A percentile compares a stretch with the other conserved stretches of the same genome.
Evolutionary conservation across 192 early-diverging fungal genomes (phyloP).

Genomic region (Coemansia sp.): DNA sequence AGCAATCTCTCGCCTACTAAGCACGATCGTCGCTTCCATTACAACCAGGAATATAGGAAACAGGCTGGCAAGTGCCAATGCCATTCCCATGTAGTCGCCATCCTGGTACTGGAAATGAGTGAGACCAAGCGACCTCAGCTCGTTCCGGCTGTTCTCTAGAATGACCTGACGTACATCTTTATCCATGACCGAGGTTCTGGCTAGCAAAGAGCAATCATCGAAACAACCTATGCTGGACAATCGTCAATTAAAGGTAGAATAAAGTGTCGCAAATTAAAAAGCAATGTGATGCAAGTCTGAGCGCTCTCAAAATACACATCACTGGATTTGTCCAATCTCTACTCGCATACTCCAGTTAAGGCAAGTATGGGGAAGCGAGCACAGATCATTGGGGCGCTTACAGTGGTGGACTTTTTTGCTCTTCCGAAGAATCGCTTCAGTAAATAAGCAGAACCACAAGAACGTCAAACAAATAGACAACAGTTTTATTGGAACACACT

Average conservation of each 20-base stretch:
- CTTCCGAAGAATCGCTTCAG: too few relatives aligned
- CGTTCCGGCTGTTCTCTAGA: neutral
- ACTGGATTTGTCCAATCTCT: too few relatives aligned
- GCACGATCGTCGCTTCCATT: slow-evolving; percentile 39
- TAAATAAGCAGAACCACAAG: neutral
- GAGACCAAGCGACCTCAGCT: slow-evolving; percentile 40
- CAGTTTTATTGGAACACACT: slow-evolving; percentile 23
- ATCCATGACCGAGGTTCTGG: neutral
- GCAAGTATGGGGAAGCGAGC: too few relatives aligned
- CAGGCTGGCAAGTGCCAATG: slow-evolving; percentile 42
- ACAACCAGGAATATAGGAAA: slow-evolving; percentile 52
- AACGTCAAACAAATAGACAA: slow-evolving; percentile 9
- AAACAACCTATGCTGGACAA: neutral
- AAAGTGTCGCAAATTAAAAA: too few relatives aligned
- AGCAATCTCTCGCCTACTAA: slow-evolving; percentile 44
- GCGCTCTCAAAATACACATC: too few relatives aligned
- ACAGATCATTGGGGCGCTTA: too few relatives aligned
- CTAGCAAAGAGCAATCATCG: neutral
- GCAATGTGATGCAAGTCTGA: too few relatives aligned
- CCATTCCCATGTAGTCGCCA: slow-evolving; percentile 40
- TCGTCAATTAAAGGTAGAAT: too few relatives aligned
- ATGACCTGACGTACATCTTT: neutral
- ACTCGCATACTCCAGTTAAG: too few relatives aligned
- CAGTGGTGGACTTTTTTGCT: too few relatives aligned
- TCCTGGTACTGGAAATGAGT: slow-evolving; percentile 52